A percentile compares a stretch with the other conserved stretches of the same genome.
phyloP scores from a whole-genome alignment of 208 protist species.

The Endotrypanum monterogeii region DNA sequence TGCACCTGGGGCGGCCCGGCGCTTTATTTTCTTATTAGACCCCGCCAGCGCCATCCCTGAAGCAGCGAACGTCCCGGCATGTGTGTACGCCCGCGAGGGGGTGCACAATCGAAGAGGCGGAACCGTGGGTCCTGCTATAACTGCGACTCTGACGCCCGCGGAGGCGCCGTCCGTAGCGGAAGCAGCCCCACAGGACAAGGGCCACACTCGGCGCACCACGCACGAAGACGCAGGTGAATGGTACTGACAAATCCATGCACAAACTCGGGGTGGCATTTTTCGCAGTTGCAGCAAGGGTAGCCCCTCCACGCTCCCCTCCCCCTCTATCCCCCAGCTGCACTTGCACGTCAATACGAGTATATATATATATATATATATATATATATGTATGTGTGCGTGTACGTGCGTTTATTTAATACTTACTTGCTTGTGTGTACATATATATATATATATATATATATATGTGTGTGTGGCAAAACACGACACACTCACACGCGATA shows the following conservation, averaged over 20 bases:
- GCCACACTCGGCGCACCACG: slow-evolving; percentile 1
- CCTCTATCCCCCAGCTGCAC: too few relatives aligned
- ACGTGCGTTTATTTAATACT: not conserved
- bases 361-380: too few relatives aligned
- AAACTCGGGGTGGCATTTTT: not conserved
- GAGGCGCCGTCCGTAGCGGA: not conserved
- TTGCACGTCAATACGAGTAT: too few relatives aligned
- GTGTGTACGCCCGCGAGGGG: not conserved
- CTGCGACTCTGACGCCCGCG: not conserved
- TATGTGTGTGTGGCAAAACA: not conserved
- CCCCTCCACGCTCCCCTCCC: too few relatives aligned
- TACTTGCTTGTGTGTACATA: not conserved
- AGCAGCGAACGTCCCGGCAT: not conserved
- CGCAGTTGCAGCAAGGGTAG: not conserved
- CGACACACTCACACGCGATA: too few relatives aligned
- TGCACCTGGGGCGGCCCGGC: not conserved
- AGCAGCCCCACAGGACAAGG: not conserved
- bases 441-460: not conserved
- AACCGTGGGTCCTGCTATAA: not conserved
- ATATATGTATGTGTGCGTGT: too few relatives aligned
- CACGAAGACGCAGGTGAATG: not conserved
- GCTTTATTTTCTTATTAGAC: not conserved
- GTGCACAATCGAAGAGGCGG: not conserved
- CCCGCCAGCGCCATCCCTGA: not conserved
- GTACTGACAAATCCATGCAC: not conserved